These are phyloP conservation scores for Neckera pumila DNA, from an alignment of 225 moss, liverwort and hornwort species.

Conservation along the genomic window DNA sequence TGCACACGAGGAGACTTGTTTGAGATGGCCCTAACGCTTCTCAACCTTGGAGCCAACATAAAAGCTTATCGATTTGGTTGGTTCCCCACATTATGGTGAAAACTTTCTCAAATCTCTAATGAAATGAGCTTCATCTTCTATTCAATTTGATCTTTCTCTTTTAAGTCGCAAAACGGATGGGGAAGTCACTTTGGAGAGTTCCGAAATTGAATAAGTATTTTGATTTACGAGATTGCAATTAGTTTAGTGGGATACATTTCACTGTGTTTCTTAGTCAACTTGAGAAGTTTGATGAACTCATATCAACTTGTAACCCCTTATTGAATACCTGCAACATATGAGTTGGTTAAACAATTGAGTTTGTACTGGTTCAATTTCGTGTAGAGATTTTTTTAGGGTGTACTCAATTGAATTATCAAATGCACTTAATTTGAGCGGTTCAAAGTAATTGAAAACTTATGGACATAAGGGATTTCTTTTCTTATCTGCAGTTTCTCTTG, in stretches of 20 bases:
- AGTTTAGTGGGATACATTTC: neutral
- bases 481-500: neutral
- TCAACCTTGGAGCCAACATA: slow-evolving; percentile 77
- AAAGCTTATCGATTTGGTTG: slow-evolving; percentile 77
- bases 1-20: slow-evolving; percentile 94
- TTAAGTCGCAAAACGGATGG: neutral
- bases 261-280: neutral
- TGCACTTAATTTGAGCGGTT: neutral
- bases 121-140: neutral
- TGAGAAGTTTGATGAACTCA: neutral
- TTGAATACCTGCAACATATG: neutral
- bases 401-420: neutral
- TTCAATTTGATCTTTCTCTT: neutral
- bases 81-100: neutral
- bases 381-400: neutral
- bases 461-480: neutral
- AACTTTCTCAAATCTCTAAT: neutral
- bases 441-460: neutral
- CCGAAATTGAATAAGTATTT: neutral
- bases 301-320: neutral
- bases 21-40: slow-evolving; percentile 90
- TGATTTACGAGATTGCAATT: neutral
- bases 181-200: neutral
- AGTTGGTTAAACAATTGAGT: neutral
- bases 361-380: neutral